Conservation (phyloP, 257 asterid genomes). For the Agastache rugosa region DNA sequence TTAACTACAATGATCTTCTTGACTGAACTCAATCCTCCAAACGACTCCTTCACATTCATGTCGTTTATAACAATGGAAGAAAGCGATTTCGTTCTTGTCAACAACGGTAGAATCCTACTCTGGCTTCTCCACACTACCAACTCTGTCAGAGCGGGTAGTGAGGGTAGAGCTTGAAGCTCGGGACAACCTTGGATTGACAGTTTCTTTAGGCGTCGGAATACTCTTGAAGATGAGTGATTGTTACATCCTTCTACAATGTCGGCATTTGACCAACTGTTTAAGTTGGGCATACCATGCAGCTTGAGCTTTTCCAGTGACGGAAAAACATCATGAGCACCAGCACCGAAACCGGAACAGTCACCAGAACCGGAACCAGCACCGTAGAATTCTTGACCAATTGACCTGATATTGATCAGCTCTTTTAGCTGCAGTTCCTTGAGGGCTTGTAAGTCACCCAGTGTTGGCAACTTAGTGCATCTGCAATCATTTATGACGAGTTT, state of each 20-base stretch:
- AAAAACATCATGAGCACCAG: neutral
- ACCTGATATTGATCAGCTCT: neutral
- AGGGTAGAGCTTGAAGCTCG: neutral
- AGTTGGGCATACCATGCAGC: neutral
- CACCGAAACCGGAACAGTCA: too few relatives aligned
- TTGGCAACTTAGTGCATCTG: neutral
- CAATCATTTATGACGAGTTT: slow-evolving; percentile 15
- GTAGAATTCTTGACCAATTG: slow-evolving; percentile 20
- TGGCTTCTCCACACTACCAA: slow-evolving; percentile 21
- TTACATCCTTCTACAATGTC: neutral
- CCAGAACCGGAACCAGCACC: too few relatives aligned
- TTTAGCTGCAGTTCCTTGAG: slow-evolving; percentile 22
- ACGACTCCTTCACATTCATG: slow-evolving; percentile 8
- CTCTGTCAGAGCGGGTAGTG: slow-evolving; percentile 9
- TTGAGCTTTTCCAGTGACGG: slow-evolving; percentile 22
- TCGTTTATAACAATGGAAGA: slow-evolving; percentile 12
- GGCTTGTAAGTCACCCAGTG: neutral
- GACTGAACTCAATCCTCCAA: neutral
- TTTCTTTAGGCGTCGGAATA: neutral
- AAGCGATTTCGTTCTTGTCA: slow-evolving; percentile 1
- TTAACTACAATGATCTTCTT: slow-evolving; percentile 1
- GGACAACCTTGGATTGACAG: slow-evolving; percentile 8
- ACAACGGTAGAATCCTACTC: neutral
- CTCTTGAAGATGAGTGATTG: too few relatives aligned
- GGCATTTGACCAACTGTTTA: neutral